A percentile compares a stretch with the other conserved stretches of the same genome.
Evolutionary conservation across 345 rosid genomes (phyloP).

Genomic region (Eucalyptus globulus): DNA sequence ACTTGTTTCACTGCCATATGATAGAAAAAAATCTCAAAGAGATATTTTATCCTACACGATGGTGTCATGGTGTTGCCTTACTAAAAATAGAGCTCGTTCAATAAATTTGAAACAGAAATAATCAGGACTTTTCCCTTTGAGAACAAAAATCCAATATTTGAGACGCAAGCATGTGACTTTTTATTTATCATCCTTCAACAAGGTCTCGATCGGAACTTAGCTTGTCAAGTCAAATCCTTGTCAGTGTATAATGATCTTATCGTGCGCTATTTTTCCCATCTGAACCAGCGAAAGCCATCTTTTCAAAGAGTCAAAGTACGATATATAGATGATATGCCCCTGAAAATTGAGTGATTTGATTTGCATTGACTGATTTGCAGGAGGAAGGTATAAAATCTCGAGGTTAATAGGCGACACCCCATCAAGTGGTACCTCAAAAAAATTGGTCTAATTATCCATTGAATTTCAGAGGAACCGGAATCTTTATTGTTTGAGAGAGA

Average conservation of each 20-base stretch:
- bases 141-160: background rate
- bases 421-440: background rate
- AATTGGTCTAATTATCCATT: background rate
- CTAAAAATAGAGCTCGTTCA: background rate
- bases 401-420: background rate
- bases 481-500: background rate
- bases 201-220: background rate
- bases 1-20: background rate
- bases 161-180: background rate
- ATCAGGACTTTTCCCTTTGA: background rate
- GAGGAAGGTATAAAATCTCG: background rate
- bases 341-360: background rate
- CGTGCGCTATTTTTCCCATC: background rate
- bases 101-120: background rate
- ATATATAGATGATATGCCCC: background rate
- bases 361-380: background rate
- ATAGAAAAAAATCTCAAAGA: background rate
- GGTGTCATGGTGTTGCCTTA: background rate
- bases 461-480: background rate
- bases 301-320: background rate
- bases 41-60: background rate
- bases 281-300: background rate
- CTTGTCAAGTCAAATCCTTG: background rate
- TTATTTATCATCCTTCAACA: background rate
- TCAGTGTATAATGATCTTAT: background rate